Percentiles rank a stretch among this genome's conserved stretches.
phyloP scores from a whole-genome alignment of 352 stramenopile genomes.

The Phytophthora pisi region DNA sequence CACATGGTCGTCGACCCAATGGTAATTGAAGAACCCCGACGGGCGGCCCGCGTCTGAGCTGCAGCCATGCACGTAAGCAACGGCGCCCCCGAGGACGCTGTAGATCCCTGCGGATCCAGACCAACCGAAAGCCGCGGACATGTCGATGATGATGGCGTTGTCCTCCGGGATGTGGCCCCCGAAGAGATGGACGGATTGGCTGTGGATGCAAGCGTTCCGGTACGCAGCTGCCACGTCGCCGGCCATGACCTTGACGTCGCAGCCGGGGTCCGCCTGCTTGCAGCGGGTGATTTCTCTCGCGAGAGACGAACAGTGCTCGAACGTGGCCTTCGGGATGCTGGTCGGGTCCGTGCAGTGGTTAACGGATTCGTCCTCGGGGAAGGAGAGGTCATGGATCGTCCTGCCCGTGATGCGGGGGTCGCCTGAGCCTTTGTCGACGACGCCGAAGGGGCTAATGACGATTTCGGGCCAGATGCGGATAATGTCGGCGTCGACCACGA shows the following conservation, averaged over 20 bases:
- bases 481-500: too few relatives aligned
- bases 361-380: not conserved
- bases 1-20: constrained; percentile 34
- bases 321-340: not conserved
- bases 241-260: not conserved
- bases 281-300: constrained; percentile 7
- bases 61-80: constrained; percentile 5
- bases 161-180: not conserved
- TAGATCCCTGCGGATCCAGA: constrained; percentile 7
- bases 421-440: not conserved
- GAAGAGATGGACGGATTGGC: constrained; percentile 3
- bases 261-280: not conserved
- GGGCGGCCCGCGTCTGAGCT: not conserved
- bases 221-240: constrained; percentile 24
- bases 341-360: not conserved
- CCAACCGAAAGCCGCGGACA: constrained; percentile 24
- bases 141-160: constrained; percentile 23
- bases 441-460: not conserved
- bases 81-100: constrained; percentile 16
- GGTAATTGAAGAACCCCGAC: constrained; percentile 23
- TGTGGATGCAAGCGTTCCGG: constrained; percentile 13
- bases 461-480: too few relatives aligned
- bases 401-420: not conserved
- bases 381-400: constrained; percentile 1
- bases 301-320: constrained; percentile 2